phyloP scores from a whole-genome alignment of 2,329 filamentous ascomycete genomes.

The Fusarium sp. region DNA sequence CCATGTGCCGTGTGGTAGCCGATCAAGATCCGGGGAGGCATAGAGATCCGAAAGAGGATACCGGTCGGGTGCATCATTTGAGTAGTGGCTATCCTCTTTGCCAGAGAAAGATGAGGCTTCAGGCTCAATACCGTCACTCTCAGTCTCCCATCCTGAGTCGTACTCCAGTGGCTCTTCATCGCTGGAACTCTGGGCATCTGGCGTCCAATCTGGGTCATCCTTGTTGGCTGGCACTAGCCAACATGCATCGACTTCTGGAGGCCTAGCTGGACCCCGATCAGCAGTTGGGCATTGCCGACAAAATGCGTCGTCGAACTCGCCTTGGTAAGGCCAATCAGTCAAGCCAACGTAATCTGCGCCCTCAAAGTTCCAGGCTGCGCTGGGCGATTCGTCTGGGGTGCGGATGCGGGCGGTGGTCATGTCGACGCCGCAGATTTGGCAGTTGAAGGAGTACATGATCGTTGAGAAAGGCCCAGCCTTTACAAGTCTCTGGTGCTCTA shows the following conservation, averaged over 20 bases:
- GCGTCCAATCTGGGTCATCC: not conserved
- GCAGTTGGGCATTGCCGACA: not conserved
- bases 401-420: slow-evolving; percentile 9
- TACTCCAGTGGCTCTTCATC: not conserved
- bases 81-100: fast-evolving
- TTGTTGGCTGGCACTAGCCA: not conserved
- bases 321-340: not conserved
- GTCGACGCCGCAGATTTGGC: slow-evolving; percentile 8
- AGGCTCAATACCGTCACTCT: fast-evolving
- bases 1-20: slow-evolving; percentile 5
- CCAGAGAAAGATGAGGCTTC: fast-evolving
- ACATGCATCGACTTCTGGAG: not conserved
- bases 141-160: not conserved
- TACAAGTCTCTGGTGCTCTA: no score
- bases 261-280: not conserved
- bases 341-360: not conserved
- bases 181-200: not conserved
- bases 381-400: not conserved
- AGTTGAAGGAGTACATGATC: not conserved
- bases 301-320: fast-evolving
- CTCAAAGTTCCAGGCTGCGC: not conserved
- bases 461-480: not conserved
- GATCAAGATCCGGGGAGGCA: not conserved
- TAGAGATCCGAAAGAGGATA: not conserved
- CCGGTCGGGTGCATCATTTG: fast-evolving